Conservation (phyloP, 2,329 filamentous ascomycete genomes). For the Achaetomium macrosporum region DNA sequence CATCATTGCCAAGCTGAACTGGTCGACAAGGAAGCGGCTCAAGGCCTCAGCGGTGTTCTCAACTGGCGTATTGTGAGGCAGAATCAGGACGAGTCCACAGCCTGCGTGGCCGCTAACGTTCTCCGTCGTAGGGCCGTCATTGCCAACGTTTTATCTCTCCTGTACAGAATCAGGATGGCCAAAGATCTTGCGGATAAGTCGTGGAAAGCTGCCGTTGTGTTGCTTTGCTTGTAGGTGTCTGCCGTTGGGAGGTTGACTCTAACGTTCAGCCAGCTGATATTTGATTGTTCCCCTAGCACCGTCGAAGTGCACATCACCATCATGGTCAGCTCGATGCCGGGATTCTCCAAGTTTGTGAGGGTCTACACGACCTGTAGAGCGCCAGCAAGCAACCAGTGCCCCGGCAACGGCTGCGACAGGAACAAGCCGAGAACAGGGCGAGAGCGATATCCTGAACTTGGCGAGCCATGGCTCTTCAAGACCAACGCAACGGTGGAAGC, state of each 20-base stretch:
- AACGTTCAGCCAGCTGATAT: neutral
- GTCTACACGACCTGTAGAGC: neutral
- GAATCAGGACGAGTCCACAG: neutral
- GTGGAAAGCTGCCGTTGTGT: neutral
- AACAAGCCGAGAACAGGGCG: neutral
- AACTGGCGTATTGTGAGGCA: neutral
- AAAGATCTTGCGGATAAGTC: neutral
- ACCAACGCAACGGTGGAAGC: neutral
- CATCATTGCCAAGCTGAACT: neutral
- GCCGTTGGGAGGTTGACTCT: neutral
- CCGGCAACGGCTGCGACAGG: neutral
- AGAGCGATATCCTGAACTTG: neutral
- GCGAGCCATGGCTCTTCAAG: neutral
- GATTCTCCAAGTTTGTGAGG: slow-evolving; percentile 1
- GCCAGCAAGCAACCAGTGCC: neutral
- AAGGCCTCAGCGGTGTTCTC: neutral
- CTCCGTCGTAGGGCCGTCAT: neutral
- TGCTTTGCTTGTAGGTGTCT: neutral
- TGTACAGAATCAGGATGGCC: neutral
- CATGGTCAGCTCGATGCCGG: slow-evolving; percentile 2
- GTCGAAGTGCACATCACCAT: neutral
- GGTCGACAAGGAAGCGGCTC: neutral
- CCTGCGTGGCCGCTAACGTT: neutral
- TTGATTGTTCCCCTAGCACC: neutral
- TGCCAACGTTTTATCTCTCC: neutral